phyloP scores from a whole-genome alignment of 148 eudicot species.

The Chenopodium quinoa region DNA sequence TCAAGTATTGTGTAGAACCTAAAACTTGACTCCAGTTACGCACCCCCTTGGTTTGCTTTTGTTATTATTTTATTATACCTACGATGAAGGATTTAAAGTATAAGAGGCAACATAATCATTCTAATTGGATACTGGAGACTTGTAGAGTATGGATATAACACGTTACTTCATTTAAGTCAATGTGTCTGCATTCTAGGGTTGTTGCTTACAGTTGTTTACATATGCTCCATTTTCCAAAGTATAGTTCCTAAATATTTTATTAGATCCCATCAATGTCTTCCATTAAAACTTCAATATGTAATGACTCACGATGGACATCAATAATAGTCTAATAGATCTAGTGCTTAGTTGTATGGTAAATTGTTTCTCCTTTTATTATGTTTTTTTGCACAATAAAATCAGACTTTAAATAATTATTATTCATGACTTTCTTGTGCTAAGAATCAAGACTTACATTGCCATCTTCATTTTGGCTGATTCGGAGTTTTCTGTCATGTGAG shows the following conservation, averaged over 20 bases:
- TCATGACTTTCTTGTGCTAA: not conserved
- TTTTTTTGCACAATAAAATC: not conserved
- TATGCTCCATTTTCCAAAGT: not conserved
- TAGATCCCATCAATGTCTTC: not conserved
- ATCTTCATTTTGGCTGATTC: not conserved
- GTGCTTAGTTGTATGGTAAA: not conserved
- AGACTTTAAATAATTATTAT: not conserved
- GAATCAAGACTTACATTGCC: not conserved
- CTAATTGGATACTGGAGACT: too few species aligned
- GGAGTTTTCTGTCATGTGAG: conserved; percentile 11
- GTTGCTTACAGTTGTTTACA: not conserved
- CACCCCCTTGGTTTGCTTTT: too few species aligned
- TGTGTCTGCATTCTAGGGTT: not conserved
- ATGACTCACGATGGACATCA: not conserved
- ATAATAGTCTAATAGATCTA: not conserved
- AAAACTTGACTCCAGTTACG: too few species aligned
- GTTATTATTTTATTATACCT: too few species aligned
- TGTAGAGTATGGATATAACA: too few species aligned
- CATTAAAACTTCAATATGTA: not conserved
- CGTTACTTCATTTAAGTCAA: too few species aligned
- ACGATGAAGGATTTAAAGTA: too few species aligned
- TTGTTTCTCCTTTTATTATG: not conserved
- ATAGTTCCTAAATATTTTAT: not conserved
- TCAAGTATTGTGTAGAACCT: too few species aligned
- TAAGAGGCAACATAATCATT: too few species aligned